A percentile compares a stretch with the other conserved stretches of the same genome.
Conservation (phyloP, 164 flowering plant genomes). For the Stephania cephalantha region DNA sequence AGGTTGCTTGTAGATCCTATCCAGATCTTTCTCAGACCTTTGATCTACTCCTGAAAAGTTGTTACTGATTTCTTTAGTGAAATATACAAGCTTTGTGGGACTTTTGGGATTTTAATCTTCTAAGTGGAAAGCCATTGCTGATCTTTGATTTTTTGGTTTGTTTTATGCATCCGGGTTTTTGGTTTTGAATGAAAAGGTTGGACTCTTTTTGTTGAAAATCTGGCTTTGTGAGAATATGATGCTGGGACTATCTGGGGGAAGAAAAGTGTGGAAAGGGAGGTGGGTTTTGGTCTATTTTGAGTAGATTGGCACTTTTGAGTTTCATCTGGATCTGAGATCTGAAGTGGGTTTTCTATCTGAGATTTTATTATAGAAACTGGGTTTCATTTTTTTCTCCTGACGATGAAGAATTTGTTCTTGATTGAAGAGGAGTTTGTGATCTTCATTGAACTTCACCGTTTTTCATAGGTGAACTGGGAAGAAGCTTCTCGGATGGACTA, state of each 20-base stretch:
- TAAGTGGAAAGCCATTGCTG: constrained; percentile 8
- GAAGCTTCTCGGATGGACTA: constrained; percentile 7
- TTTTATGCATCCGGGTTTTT: constrained; percentile 11
- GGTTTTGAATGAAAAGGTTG: not conserved
- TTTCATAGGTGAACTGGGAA: constrained; percentile 3
- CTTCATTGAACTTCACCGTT: not conserved
- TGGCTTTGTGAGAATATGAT: too few species aligned
- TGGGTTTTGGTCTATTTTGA: not conserved
- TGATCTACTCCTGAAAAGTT: constrained; percentile 12
- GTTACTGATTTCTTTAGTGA: not conserved
- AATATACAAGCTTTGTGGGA: constrained; percentile 7
- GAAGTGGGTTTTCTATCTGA: constrained; percentile 9
- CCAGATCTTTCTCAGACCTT: constrained; percentile 3
- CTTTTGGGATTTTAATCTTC: not conserved
- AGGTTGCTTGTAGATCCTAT: not conserved
- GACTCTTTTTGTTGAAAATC: not conserved
- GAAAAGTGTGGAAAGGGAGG: not conserved
- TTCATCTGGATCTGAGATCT: constrained; percentile 10
- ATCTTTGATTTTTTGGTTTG: constrained; percentile 9
- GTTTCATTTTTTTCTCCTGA: constrained; percentile 5
- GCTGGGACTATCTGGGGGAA: too few species aligned
- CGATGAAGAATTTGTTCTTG: constrained; percentile 1
- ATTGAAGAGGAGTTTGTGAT: constrained; percentile 2
- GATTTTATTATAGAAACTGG: constrained; percentile 6
- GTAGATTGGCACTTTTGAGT: constrained; percentile 4